These are phyloP conservation scores for Mycogone perniciosa DNA, from an alignment of 2,329 filamentous ascomycete species.

Conservation along the genomic window DNA sequence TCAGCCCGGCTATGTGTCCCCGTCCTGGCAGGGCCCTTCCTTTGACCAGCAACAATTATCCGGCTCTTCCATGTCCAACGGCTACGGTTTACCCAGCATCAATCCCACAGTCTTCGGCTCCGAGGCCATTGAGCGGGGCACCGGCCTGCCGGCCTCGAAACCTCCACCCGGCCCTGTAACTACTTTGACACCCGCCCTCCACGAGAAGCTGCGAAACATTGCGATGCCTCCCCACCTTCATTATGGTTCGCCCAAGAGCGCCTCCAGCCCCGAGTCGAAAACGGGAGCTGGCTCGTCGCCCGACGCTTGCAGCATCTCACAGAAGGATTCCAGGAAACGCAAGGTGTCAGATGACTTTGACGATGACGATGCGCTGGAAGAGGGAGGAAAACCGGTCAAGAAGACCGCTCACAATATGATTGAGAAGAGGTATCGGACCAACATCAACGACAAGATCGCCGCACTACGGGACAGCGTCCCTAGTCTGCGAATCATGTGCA, in stretches of 20 bases:
- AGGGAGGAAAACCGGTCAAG: constrained; percentile 57
- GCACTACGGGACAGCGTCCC: constrained; percentile 88
- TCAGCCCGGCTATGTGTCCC: constrained; percentile 27
- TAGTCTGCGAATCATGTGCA: constrained; percentile 77
- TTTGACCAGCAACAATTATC: constrained; percentile 29
- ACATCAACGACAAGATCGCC: constrained; percentile 95
- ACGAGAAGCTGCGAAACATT: constrained; percentile 56
- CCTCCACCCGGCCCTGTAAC: constrained; percentile 21
- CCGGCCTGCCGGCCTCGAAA: constrained; percentile 24
- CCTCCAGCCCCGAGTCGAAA: constrained; percentile 51
- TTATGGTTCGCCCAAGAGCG: constrained; percentile 53
- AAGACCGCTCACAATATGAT: constrained; percentile 99
- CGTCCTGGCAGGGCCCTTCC: constrained; percentile 30
- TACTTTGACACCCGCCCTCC: constrained; percentile 50
- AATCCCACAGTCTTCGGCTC: constrained; percentile 25
- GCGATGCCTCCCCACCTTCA: constrained; percentile 59
- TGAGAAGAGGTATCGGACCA: constrained; percentile 92
- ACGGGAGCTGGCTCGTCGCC: constrained; percentile 52
- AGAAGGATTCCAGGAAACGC: constrained; percentile 54
- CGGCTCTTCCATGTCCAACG: constrained; percentile 27
- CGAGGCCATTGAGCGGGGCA: constrained; percentile 20
- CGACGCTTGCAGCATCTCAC: constrained; percentile 42
- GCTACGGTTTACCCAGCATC: constrained; percentile 28
- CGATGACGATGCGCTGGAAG: constrained; percentile 49
- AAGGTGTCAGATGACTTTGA: constrained; percentile 57